Base-by-base conservation (phyloP, 2,329 filamentous ascomycete genomes). In the Ophiocordyceps australis region DNA sequence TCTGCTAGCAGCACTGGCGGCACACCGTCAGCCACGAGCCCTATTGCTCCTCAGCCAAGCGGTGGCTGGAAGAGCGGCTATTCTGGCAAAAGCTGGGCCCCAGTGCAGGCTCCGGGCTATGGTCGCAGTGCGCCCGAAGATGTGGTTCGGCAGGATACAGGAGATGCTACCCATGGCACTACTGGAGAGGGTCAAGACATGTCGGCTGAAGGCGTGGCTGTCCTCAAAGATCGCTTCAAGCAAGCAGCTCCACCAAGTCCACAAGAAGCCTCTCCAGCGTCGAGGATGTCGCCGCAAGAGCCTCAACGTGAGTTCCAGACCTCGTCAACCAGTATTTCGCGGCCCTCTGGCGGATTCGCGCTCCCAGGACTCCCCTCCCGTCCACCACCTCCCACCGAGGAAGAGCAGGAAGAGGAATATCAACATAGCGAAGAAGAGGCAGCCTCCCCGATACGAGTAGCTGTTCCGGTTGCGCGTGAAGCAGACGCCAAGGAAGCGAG, bases 51-150 rank as follows among this genome's bases (percentile, higher is more conserved):
- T 26, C 82, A 93, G 47, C 61, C 64, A 43, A 91, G 78, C 41
- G 82, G 78, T 32, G 62, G 61, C 30, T 94, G 85, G 85, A 83
- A 86, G 62, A 93, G 83, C 49, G 78, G 81, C 12, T 94, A 94
- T 46, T 59, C 62, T 25, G 86, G 86, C 33, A 95, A 93, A 59
- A 75, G 70, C 18, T 95, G 86, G 86, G 82, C 71, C 15, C 57
- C 83, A 4, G 82, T 94, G 17, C 71, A 83, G 40, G 81, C 76
- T 9, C 33, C 49, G 14, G 68, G 66, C 8, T 62, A 67, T 29
- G 74, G 75, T 12, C 74, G 73, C 29, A 71, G 70, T 30, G 57
- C 62, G 7, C 33, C 57, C 19, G 60, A 61, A 14, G 43, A 47
- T 15, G 42, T 57, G 24, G 50, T 46, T 31, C 59, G 68, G 31